Evolutionary conservation across 2,329 filamentous ascomycete genomes (phyloP), one percentile per base, ranked within the genome.

Genomic region (Aspergillus sp.): DNA sequence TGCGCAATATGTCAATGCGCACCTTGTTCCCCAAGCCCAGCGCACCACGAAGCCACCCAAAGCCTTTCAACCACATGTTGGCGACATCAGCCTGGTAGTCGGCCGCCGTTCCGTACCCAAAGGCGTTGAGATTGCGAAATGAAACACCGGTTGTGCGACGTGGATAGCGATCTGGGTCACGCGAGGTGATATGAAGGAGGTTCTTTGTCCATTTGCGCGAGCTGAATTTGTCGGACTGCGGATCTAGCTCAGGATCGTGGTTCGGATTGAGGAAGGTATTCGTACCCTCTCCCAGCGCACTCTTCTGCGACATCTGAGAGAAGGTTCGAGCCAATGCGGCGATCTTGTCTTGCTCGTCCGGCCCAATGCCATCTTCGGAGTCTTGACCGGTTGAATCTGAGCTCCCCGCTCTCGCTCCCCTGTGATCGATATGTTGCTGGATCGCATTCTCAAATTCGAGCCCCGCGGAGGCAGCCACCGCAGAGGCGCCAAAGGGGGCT

Each of bases 1-100:
- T 72, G 32, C 78, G 75, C 16, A 88, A 69, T 49, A 88, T 88
- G 41, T 82, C 79, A 58, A 83, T 85, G 10, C 65, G 60, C 13
- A 68, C 62, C 44, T 65, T 68, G 49, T 73, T 65, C 2, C 65
- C 59, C n/a, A 61, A 57, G 1, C 69, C 68, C 6, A 69, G 17
- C 22, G 65, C 45, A 41, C 60, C 60, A 42, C 62, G 61, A 5
- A 63, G 51, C 50, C 68, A 60, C 1, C 65, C 64, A 6, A 56
- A 56, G 13, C 63, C 68, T 49, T 74, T 71, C 11, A 75, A 59
- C 61, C 68, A 72, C 24, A 75, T 62, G 52, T 79, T 73, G 38
- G 67, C 68, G 17, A 80, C 70, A 53, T 69, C 67, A 51, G 70
- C 71, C 60, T 79, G 72, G 51, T 75, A 76, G 56, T 79, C 70